Evolutionary conservation across 2,329 filamentous ascomycete species (phyloP).

Genomic region (Microthyrium microscopicum): DNA sequence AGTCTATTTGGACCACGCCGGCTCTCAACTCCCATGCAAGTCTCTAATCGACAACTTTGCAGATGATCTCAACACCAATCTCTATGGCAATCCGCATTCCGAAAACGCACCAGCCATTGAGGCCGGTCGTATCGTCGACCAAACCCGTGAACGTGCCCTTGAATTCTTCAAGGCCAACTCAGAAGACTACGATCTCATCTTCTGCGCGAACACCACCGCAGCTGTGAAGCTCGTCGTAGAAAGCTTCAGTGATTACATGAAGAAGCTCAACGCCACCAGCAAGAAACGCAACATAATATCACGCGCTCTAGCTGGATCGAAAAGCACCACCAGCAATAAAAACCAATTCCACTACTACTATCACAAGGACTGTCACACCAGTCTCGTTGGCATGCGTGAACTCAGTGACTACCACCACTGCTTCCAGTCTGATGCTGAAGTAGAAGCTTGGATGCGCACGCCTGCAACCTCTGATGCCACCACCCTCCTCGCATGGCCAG

Average conservation of each 20-base stretch:
- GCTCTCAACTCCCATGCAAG: slow-evolving; percentile 27
- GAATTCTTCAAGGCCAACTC: slow-evolving; percentile 42
- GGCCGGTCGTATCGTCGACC: slow-evolving; percentile 40
- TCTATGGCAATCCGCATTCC: slow-evolving; percentile 57
- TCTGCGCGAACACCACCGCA: slow-evolving; percentile 44
- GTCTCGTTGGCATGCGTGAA: slow-evolving; percentile 28
- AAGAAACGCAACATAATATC: not conserved
- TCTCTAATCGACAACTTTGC: slow-evolving; percentile 41
- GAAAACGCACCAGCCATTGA: slow-evolving; percentile 41
- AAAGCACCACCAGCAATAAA: no score
- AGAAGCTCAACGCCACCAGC: slow-evolving; percentile 26
- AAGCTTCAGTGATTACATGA: slow-evolving; percentile 36
- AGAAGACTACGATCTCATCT: slow-evolving; percentile 43
- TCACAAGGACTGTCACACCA: slow-evolving; percentile 45
- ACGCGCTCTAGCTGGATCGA: no score
- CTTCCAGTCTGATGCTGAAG: slow-evolving; percentile 23
- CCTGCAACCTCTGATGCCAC: slow-evolving; percentile 13
- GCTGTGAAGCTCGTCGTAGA: slow-evolving; percentile 47
- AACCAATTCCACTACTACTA: slow-evolving; percentile 39
- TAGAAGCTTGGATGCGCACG: slow-evolving; percentile 23
- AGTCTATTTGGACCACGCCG: slow-evolving; percentile 26
- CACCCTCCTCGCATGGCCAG: slow-evolving; percentile 22
- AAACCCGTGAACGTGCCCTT: slow-evolving; percentile 36
- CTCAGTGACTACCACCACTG: slow-evolving; percentile 16
- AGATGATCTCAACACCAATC: slow-evolving; percentile 34